A percentile compares a stretch with the other conserved stretches of the same genome.
These are phyloP conservation scores for Salix viminalis DNA, from an alignment of 345 rosid species.

Conservation along the genomic window DNA sequence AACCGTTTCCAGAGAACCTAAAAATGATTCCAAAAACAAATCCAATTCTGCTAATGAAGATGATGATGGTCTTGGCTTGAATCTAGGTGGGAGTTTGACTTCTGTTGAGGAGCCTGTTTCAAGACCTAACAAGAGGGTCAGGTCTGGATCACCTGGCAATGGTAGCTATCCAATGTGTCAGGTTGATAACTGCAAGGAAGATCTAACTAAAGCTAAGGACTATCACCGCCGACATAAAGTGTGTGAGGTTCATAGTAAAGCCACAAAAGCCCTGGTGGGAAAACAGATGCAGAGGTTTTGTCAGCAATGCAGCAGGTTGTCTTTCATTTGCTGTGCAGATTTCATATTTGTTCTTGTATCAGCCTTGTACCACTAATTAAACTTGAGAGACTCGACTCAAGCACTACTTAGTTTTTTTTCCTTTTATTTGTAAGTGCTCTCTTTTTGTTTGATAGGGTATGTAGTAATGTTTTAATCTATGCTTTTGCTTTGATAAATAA, in stretches of 20 bases:
- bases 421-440: too few relatives aligned
- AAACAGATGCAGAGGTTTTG: slow-evolving; percentile 97
- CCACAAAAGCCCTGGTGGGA: slow-evolving; percentile 66
- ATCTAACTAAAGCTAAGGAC: slow-evolving; percentile 76
- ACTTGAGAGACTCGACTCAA: not conserved
- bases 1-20: slow-evolving; percentile 13
- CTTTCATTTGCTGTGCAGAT: not conserved
- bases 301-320: slow-evolving; percentile 96
- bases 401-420: not conserved
- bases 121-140: slow-evolving; percentile 65
- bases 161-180: slow-evolving; percentile 72
- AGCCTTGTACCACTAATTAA: not conserved
- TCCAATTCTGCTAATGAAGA: slow-evolving; percentile 23
- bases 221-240: slow-evolving; percentile 92
- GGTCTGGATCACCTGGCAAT: slow-evolving; percentile 72
- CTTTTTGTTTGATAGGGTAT: not conserved
- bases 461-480: not conserved
- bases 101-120: slow-evolving; percentile 43
- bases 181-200: slow-evolving; percentile 75
- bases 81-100: slow-evolving; percentile 56
- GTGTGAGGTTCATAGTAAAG: slow-evolving; percentile 80
- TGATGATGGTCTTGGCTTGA: slow-evolving; percentile 61
- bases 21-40: slow-evolving; percentile 17
- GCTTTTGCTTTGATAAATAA: not conserved
- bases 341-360: not conserved